These are phyloP conservation scores for Solanum piurae DNA, from an alignment of 257 asterid species.

Conservation along the genomic window DNA sequence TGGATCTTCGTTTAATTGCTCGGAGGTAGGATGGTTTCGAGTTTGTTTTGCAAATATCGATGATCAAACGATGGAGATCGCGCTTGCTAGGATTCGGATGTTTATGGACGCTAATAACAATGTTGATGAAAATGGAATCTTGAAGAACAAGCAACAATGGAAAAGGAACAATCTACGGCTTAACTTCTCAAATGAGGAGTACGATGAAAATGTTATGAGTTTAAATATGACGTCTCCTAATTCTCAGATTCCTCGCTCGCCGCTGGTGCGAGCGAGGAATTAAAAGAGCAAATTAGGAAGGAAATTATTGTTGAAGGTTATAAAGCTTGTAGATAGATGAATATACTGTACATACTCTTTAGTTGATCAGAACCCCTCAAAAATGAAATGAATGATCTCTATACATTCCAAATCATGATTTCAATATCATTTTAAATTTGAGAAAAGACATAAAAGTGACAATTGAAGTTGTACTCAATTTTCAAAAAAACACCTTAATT, in stretches of 20 bases:
- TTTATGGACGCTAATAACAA: slow-evolving; percentile 14
- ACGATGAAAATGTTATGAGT: slow-evolving; percentile 15
- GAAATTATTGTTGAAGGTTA: neutral
- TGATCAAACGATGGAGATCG: slow-evolving; percentile 36
- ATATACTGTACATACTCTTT: neutral
- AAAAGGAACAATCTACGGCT: slow-evolving; percentile 30
- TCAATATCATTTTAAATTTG: neutral
- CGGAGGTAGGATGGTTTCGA: slow-evolving; percentile 83
- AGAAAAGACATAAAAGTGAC: too few relatives aligned
- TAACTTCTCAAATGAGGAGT: slow-evolving; percentile 13
- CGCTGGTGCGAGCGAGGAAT: slow-evolving; percentile 20
- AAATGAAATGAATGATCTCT: neutral
- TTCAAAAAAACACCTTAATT: too few relatives aligned
- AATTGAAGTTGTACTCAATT: too few relatives aligned
- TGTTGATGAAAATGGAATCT: neutral
- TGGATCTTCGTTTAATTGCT: slow-evolving; percentile 62
- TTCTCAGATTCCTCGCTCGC: slow-evolving; percentile 35
- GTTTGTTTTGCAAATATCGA: slow-evolving; percentile 82
- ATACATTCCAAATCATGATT: too few relatives aligned
- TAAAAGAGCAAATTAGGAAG: neutral
- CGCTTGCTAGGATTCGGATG: slow-evolving; percentile 37
- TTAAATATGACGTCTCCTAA: slow-evolving; percentile 19
- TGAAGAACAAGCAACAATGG: neutral
- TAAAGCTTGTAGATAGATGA: neutral
- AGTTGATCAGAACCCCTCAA: neutral